These are phyloP conservation scores for Alternaria brassicicola DNA, from an alignment of 2,329 filamentous ascomycete species.

Conservation along the genomic window DNA sequence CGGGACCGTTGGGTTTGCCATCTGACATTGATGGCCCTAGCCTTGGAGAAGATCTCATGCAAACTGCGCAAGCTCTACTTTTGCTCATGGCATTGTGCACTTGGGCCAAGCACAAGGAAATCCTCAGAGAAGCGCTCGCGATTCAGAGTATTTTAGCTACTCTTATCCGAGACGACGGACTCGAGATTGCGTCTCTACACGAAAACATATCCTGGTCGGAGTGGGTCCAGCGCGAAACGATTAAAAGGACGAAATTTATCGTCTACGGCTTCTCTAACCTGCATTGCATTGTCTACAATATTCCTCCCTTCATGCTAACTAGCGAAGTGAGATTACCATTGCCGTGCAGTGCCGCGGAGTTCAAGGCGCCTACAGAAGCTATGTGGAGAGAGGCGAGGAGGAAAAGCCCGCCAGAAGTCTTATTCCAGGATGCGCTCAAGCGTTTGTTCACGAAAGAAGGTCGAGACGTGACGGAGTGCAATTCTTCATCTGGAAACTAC, in stretches of 20 bases:
- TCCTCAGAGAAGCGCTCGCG: constrained; percentile 63
- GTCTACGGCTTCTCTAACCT: constrained; percentile 65
- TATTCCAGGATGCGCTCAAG: constrained; percentile 44
- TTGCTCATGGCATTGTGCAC: constrained; percentile 66
- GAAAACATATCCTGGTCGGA: constrained; percentile 61
- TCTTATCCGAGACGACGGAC: constrained; percentile 61
- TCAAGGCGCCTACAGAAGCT: constrained; percentile 58
- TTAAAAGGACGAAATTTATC: constrained; percentile 61
- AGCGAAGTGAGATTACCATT: constrained; percentile 61
- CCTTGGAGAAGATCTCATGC: constrained; percentile 54
- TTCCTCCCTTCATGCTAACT: constrained; percentile 63
- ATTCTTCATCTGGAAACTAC: constrained; percentile 63
- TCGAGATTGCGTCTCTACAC: constrained; percentile 61
- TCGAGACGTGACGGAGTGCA: constrained; percentile 39
- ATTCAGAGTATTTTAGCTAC: constrained; percentile 63
- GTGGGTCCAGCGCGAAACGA: constrained; percentile 61
- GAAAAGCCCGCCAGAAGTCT: constrained; percentile 28
- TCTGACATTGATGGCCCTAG: constrained; percentile 25
- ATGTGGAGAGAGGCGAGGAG: constrained; percentile 55
- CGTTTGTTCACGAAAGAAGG: constrained; percentile 44
- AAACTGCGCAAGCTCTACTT: constrained; percentile 69
- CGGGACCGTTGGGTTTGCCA: constrained; percentile 37
- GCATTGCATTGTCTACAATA: constrained; percentile 67
- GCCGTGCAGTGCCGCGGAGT: constrained; percentile 61
- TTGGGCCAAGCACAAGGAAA: constrained; percentile 64